Base-by-base conservation (phyloP, 2,329 filamentous ascomycete species). In the Cladosporium oxysporum region DNA sequence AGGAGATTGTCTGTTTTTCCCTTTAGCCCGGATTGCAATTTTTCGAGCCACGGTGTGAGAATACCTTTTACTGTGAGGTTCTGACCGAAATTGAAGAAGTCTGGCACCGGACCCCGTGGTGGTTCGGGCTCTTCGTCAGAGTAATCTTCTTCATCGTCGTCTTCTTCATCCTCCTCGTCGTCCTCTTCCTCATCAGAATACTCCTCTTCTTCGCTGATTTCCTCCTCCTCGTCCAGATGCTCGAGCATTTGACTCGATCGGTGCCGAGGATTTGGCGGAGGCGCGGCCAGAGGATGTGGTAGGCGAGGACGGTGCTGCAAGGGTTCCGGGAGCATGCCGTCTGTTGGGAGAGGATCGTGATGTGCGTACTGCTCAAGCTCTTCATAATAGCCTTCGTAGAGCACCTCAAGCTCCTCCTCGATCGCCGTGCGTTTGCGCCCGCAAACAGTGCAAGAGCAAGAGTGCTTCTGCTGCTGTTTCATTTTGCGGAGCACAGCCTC, bases 401-500 rank as follows among this genome's bases (percentile, higher is more conserved):
- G 86, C 21, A 96, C 93, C 77, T 99, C 95, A 14, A 99, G 84
- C 79, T 99, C 95, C 80, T 99, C 95, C 79, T 99, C 95, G 72
- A 99, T 99, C 47, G 95, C 95, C 14, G 91, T 97, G 63, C 95
- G 88, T 82, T 99, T 99, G 71, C 95, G 88, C 62, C 95, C 95
- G 78, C 95, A 99, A 49, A 99, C 94, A 5, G 93, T 96, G 79
- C 95, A 99, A 78, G 93, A 97, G 83, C 95, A 99, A 2, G 94
- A 98, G 78, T 98, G 93, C 80, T 98, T 98, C 79, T 99, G 95
- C 79, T 99, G 95, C 79, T 99, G 95, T 84, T 99, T 99, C 95
- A 99, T 99, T 83, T 99, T 99, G 76, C 92, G 93, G 65, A 99
- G 82, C 0, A 99, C 95, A 8, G 95, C 94, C 79, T 99, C 94